These are phyloP conservation scores for Cadophora gregata DNA, from an alignment of 2,329 filamentous ascomycete species.

Conservation along the genomic window DNA sequence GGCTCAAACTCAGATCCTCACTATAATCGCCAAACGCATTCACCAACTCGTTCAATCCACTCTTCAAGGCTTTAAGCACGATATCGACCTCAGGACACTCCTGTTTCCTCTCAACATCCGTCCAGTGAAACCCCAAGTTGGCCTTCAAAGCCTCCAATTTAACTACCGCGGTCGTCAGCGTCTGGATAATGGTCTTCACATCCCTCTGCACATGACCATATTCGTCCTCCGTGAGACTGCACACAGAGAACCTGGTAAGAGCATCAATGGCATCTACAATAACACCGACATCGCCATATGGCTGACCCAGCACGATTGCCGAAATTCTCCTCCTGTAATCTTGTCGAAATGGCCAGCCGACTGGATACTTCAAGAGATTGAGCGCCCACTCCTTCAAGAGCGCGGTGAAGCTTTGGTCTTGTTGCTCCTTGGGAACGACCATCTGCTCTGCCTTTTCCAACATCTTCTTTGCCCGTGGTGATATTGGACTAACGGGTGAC, in stretches of 20 bases:
- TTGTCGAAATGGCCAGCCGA: constrained; percentile 74
- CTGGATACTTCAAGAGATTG: constrained; percentile 53
- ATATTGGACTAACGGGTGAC: constrained; percentile 34
- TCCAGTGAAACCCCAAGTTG: constrained; percentile 73
- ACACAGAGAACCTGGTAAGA: constrained; percentile 71
- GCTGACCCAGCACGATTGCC: constrained; percentile 73
- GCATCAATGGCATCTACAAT: constrained; percentile 76
- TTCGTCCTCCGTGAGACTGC: constrained; percentile 79
- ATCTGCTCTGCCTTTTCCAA: constrained; percentile 46
- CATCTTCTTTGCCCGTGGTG: constrained; percentile 51
- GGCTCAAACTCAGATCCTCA: constrained; percentile 70
- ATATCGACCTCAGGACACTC: constrained; percentile 72
- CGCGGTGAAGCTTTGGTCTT: constrained; percentile 55
- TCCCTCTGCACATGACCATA: constrained; percentile 88
- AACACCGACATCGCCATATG: constrained; percentile 71
- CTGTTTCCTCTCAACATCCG: constrained; percentile 65
- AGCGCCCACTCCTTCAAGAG: constrained; percentile 56
- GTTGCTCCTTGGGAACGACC: constrained; percentile 56
- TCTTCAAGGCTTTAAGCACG: constrained; percentile 68
- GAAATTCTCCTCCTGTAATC: constrained; percentile 69
- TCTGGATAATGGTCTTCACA: constrained; percentile 74
- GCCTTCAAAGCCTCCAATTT: constrained; percentile 72
- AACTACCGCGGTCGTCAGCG: constrained; percentile 71
- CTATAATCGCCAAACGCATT: constrained; percentile 77
- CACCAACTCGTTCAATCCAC: constrained; percentile 69